phyloP scores from a whole-genome alignment of 768 basidiomycete genomes.

The Hypholoma fasciculare region DNA sequence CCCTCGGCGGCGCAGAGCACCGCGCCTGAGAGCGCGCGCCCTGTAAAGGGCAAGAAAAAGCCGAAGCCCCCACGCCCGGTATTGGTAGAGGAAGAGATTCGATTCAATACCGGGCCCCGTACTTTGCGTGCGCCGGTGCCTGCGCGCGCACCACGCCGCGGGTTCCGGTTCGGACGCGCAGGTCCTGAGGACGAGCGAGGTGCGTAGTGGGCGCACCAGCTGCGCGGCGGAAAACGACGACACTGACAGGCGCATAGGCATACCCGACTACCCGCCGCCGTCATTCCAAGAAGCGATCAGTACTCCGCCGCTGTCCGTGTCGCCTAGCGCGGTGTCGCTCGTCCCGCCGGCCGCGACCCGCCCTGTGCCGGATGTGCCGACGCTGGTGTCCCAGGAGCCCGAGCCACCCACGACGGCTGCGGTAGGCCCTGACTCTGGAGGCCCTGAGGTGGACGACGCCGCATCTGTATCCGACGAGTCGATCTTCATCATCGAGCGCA shows the following conservation, averaged over 20 bases:
- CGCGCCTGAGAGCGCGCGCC: slow-evolving; percentile 47
- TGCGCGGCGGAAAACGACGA: neutral
- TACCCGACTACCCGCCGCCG: slow-evolving; percentile 74
- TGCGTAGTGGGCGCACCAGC: slow-evolving; percentile 1
- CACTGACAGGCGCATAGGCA: slow-evolving; percentile 25
- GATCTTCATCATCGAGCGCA: slow-evolving; percentile 54
- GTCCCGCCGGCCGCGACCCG: slow-evolving; percentile 17
- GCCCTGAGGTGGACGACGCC: slow-evolving; percentile 5
- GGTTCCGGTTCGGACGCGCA: slow-evolving; percentile 20
- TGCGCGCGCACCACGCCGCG: slow-evolving; percentile 20
- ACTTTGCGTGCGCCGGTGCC: slow-evolving; percentile 24
- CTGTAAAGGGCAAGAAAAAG: slow-evolving; percentile 45
- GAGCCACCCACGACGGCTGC: slow-evolving; percentile 6
- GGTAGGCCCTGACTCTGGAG: neutral
- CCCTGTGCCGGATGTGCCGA: too few relatives aligned
- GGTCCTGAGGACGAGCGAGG: slow-evolving; percentile 27
- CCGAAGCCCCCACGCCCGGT: slow-evolving; percentile 29
- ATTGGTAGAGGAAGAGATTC: slow-evolving; percentile 49
- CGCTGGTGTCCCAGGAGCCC: too few relatives aligned
- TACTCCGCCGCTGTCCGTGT: slow-evolving; percentile 40
- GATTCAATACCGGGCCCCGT: slow-evolving; percentile 44
- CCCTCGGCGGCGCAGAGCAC: slow-evolving; percentile 43
- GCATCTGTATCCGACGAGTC: slow-evolving; percentile 51
- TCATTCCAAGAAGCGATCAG: slow-evolving; percentile 72
- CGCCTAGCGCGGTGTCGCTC: slow-evolving; percentile 40